Base-by-base conservation (phyloP, 1,284 basidiomycete species). In the Trametes sp. region DNA sequence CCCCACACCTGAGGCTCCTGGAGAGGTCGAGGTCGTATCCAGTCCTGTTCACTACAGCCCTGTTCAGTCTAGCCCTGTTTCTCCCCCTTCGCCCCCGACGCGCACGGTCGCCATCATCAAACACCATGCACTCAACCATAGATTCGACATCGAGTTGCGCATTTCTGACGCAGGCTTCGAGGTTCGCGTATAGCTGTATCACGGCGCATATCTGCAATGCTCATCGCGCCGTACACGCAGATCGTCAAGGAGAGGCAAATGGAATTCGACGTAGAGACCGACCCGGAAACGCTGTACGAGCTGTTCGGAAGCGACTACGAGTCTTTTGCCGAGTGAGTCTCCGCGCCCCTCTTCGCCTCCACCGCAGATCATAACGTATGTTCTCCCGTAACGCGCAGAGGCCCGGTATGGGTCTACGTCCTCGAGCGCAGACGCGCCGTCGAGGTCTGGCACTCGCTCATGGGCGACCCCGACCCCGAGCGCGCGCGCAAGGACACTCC, bases 401-500 rank as follows among this genome's bases (percentile, higher is more conserved):
- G 90, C 60, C 89, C 92, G 21, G 90, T 93, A 28, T 93, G 92
- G 90, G 90, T 94, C 24, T 94, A 93, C 75, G 89, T 94, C 46
- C 87, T 94, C 63, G 92, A 93, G 73, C 85, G 91, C 45, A 81
- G 88, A 54, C 85, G 88, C 46, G 89, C 92, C 16, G 87, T 93
- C 48, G 86, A 92, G 74, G 88, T 92, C 57, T 89, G 88, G 83
- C 79, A 84, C 53, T 85, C 88, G 6, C 84, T 94, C 70, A 90
- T 93, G 84, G 88, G 89, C 59, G 76, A 85, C 74, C 69, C 75
- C 44, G 87, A 91, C 72, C 86, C 88, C 29, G 80, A 80, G 41
- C 71, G 82, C 19, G 89, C 89, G 1, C 81, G 82, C 35, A 61
- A 75, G 57, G 77, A 83, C 53, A 78, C 86, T 10, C 87, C 89